These are phyloP conservation scores for Xylaria telfairii DNA, from an alignment of 495 filamentous ascomycete genomes.

Conservation along the genomic window DNA sequence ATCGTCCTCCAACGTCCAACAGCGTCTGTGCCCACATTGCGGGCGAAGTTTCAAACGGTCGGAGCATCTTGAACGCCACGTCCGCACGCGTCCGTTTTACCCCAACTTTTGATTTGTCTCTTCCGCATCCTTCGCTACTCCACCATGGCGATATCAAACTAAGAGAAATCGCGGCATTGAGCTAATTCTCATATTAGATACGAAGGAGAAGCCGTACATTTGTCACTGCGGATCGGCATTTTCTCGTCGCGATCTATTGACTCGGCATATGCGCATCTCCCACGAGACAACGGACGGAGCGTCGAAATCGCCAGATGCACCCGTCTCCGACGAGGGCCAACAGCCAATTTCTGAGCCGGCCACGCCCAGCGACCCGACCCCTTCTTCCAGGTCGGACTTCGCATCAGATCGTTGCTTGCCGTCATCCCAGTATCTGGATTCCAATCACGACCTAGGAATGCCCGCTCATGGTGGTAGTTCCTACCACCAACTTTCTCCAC, in stretches of 20 bases:
- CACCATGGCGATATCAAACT: constrained; percentile 16
- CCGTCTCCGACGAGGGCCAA: constrained; percentile 38
- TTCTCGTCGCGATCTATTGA: constrained; percentile 60
- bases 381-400: constrained; percentile 34
- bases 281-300: constrained; percentile 38
- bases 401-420: constrained; percentile 31
- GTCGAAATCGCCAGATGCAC: constrained; percentile 40
- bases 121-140: constrained; percentile 24
- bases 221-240: constrained; percentile 62
- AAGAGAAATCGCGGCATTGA: constrained; percentile 15
- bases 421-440: constrained; percentile 33
- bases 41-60: constrained; percentile 45
- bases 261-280: constrained; percentile 56
- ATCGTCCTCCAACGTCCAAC: constrained; percentile 37
- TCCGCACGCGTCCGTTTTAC: constrained; percentile 57
- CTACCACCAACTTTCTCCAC: constrained; percentile 34
- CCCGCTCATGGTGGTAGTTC: constrained; percentile 32
- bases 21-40: constrained; percentile 42
- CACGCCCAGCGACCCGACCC: constrained; percentile 34
- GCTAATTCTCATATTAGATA: constrained; percentile 48
- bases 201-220: constrained; percentile 61
- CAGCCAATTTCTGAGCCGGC: constrained; percentile 38
- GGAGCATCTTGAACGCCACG: constrained; percentile 61
- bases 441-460: constrained; percentile 34
- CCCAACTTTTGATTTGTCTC: constrained; percentile 37